Evolutionary conservation across 164 flowering plant species (phyloP).

Genomic region (Piper betle): DNA sequence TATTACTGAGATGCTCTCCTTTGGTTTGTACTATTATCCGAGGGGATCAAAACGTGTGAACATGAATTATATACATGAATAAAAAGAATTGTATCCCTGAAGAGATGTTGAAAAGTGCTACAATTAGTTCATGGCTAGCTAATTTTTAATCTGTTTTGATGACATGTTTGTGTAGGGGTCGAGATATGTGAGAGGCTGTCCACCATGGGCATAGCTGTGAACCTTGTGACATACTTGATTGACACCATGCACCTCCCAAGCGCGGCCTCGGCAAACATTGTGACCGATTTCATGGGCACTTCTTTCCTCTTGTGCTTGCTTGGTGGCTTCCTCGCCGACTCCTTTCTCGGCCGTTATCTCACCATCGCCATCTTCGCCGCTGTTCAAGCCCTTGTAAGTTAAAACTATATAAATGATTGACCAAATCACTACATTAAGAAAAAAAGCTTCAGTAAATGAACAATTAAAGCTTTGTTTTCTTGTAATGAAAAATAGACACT

Average conservation of each 20-base stretch:
- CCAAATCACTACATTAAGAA: not conserved
- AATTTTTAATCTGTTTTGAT: no score
- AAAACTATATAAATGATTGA: not conserved
- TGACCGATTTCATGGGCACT: constrained; percentile 84
- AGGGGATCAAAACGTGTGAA: no score
- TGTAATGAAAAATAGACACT: no score
- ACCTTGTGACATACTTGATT: constrained; percentile 72
- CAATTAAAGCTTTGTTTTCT: no score
- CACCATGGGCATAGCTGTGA: constrained; percentile 92
- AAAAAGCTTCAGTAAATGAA: no score
- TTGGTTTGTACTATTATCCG: no score
- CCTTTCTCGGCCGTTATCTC: constrained; percentile 69
- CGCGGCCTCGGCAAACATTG: constrained; percentile 67
- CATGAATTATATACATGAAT: no score
- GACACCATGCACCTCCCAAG: constrained; percentile 82
- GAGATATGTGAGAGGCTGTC: constrained; percentile 81
- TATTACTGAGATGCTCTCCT: no score
- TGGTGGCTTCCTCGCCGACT: constrained; percentile 88
- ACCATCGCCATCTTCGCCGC: constrained; percentile 60
- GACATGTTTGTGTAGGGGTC: constrained; percentile 26
- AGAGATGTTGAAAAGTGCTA: no score
- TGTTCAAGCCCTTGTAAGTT: constrained; percentile 42
- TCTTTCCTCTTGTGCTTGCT: constrained; percentile 69
- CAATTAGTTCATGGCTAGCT: no score
- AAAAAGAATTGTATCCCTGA: no score